Percentiles rank a stretch among this genome's conserved stretches.
phyloP scores from a whole-genome alignment of 768 basidiomycete genomes.

The Pleurotus djamor region DNA sequence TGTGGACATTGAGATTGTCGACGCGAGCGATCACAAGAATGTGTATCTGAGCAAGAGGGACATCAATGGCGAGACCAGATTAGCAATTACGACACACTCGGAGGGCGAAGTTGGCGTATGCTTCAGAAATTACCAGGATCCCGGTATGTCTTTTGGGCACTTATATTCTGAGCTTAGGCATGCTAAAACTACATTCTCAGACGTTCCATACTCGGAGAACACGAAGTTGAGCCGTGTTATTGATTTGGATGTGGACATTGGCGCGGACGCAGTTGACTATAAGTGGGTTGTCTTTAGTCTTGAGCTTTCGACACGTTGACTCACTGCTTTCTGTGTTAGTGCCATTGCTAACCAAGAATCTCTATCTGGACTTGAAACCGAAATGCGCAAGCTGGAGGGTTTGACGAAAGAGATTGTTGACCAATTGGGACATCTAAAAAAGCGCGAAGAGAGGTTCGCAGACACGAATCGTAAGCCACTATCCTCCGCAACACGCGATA shows the following conservation, averaged over 20 bases:
- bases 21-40: conserved; percentile 82
- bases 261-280: conserved; percentile 98
- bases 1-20: conserved; percentile 92
- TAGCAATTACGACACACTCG: conserved; percentile 91
- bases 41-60: conserved; percentile 88
- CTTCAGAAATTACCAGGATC: conserved; percentile 78
- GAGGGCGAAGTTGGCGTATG: conserved; percentile 97
- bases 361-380: conserved; percentile 91
- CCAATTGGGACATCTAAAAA: conserved; percentile 89
- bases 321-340: conserved; percentile 35
- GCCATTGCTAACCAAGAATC: conserved; percentile 99
- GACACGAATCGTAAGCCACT: conserved; percentile 77
- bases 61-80: conserved; percentile 86
- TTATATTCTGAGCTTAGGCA: not conserved
- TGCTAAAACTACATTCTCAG: conserved; percentile 23
- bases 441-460: conserved; percentile 85
- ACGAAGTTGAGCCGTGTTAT: conserved; percentile 61
- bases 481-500: not conserved
- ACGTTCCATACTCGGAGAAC: conserved; percentile 42
- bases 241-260: conserved; percentile 96
- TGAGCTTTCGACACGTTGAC: conserved; percentile 7
- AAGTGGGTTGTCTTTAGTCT: conserved; percentile 61
- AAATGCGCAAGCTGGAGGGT: conserved; percentile 97
- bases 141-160: conserved; percentile 48
- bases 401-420: conserved; percentile 93